phyloP scores from a whole-genome alignment of 1,284 basidiomycete species.

The Sanghuangporus weigelae region DNA sequence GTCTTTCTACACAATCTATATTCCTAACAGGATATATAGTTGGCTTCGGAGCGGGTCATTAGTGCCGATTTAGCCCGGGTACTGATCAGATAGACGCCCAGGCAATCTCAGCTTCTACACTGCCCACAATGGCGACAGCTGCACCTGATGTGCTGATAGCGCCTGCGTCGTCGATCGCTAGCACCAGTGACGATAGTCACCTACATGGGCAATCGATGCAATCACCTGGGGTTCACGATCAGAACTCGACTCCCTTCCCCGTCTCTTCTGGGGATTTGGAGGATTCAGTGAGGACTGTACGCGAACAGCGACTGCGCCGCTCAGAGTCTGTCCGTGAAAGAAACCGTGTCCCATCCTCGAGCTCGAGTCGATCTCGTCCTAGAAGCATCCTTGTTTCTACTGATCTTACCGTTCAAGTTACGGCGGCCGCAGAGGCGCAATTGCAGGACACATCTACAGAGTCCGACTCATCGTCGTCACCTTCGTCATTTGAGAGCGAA shows the following conservation, averaged over 20 bases:
- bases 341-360: neutral
- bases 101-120: neutral
- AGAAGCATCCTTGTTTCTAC: slow-evolving; percentile 7
- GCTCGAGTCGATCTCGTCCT: slow-evolving; percentile 2
- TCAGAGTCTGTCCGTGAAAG: neutral
- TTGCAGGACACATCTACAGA: neutral
- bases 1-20: neutral
- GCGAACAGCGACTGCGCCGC: neutral
- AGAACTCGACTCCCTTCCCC: neutral
- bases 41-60: neutral
- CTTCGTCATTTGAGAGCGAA: neutral
- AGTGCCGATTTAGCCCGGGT: neutral
- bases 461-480: neutral
- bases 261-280: neutral
- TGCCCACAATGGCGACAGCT: neutral
- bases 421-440: neutral
- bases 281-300: neutral
- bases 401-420: slow-evolving; percentile 1
- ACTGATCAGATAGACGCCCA: neutral
- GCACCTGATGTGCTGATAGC: neutral
- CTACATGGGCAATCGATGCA: neutral
- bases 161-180: neutral
- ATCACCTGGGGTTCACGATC: neutral
- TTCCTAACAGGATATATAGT: neutral
- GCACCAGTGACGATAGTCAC: neutral